phyloP scores from a whole-genome alignment of 2,329 filamentous ascomycete species.

The Phaeoacremonium minimum region DNA sequence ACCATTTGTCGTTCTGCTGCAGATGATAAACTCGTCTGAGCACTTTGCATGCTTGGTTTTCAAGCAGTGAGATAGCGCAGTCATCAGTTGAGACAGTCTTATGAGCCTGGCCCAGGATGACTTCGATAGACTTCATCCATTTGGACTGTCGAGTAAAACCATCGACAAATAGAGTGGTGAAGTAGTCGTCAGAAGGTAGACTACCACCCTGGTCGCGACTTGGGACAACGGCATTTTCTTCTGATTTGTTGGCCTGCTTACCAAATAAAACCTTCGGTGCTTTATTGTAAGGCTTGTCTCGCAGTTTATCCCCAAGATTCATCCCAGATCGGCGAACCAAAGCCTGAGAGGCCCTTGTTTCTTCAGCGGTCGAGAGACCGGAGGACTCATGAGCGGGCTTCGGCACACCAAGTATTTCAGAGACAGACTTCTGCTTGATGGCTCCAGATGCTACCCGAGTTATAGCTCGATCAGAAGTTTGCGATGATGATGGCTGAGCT shows the following conservation, averaged over 20 bases:
- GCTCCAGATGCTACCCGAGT: too few relatives aligned
- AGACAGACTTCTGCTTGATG: too few relatives aligned
- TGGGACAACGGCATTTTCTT: conserved; percentile 40
- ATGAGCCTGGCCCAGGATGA: conserved; percentile 75
- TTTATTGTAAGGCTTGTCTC: conserved; percentile 58
- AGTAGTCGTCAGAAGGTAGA: conserved; percentile 57
- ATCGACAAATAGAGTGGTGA: conserved; percentile 57
- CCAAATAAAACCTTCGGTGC: conserved; percentile 76
- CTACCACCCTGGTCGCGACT: conserved; percentile 34
- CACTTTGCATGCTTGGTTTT: conserved; percentile 83
- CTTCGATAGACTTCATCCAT: conserved; percentile 62
- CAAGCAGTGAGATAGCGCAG: conserved; percentile 75
- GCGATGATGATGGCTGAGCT: too few relatives aligned
- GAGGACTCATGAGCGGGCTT: too few relatives aligned
- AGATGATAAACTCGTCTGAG: conserved; percentile 83
- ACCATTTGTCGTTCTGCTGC: conserved; percentile 91
- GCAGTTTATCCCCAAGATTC: background rate
- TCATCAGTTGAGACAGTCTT: conserved; percentile 88
- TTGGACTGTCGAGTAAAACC: conserved; percentile 49
- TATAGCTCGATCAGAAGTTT: too few relatives aligned
- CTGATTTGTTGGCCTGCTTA: conserved; percentile 50
- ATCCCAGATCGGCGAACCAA: too few relatives aligned
- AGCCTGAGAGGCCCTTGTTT: too few relatives aligned
- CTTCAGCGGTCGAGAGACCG: too few relatives aligned
- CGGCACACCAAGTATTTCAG: too few relatives aligned